Percentiles rank a stretch among this genome's conserved stretches.
Conservation (phyloP, 768 basidiomycete genomes). For the Psilocybe tampanensis region DNA sequence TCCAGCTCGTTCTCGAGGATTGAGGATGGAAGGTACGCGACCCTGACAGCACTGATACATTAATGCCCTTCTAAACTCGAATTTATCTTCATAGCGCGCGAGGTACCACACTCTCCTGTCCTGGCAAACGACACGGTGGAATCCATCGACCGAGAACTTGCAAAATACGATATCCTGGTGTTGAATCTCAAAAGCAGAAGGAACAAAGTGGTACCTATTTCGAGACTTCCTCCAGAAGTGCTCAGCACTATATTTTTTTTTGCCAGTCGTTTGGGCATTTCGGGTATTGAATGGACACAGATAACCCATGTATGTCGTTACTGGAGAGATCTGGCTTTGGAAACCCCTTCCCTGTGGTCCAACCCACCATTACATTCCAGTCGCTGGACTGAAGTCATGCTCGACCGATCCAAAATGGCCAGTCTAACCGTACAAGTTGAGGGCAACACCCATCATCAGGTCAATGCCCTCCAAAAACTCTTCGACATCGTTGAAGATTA, state of each 20-base stretch:
- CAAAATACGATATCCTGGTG: background rate
- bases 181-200: background rate
- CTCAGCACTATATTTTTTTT: slow-evolving; percentile 38
- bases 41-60: no score
- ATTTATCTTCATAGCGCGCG: background rate
- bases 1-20: no score
- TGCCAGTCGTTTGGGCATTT: background rate
- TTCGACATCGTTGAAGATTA: background rate
- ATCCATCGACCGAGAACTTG: background rate
- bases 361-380: background rate
- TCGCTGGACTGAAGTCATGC: background rate
- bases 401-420: background rate
- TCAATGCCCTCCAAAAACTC: background rate
- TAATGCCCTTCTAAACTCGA: no score
- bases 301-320: background rate
- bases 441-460: background rate
- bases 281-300: background rate
- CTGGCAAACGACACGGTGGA: background rate
- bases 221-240: slow-evolving; percentile 43
- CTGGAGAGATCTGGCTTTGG: background rate
- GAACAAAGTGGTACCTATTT: slow-evolving; percentile 33
- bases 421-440: background rate
- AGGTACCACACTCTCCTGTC: no score
- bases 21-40: no score
- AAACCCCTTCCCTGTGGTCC: background rate